phyloP scores from a whole-genome alignment of 2,329 filamentous ascomycete species.

The Fusarium sarcochroum region DNA sequence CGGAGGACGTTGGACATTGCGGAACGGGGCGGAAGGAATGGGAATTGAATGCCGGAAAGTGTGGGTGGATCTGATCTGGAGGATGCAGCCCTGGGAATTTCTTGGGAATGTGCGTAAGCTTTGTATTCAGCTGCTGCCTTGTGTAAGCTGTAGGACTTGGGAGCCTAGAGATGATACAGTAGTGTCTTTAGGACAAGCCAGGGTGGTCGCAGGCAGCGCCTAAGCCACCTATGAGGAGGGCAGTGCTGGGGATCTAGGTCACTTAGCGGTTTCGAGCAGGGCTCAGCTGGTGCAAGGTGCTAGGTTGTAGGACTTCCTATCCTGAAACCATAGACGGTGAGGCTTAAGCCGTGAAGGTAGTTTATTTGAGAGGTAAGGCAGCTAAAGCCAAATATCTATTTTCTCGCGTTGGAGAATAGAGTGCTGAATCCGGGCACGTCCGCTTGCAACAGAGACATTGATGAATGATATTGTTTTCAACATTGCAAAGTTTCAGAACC shows the following conservation, averaged over 20 bases:
- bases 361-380: neutral
- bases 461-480: neutral
- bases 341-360: neutral
- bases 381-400: neutral
- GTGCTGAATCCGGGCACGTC: conserved; percentile 7
- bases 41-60: neutral
- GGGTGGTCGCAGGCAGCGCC: conserved; percentile 39
- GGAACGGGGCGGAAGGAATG: conserved; percentile 12
- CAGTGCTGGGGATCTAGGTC: conserved; percentile 26
- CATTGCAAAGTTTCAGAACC: neutral
- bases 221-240: conserved; percentile 35
- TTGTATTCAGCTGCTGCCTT: conserved; percentile 50
- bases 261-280: conserved; percentile 43
- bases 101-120: conserved; percentile 24
- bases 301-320: conserved; percentile 11
- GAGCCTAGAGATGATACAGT: conserved; percentile 24
- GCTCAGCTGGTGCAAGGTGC: conserved; percentile 11
- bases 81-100: neutral
- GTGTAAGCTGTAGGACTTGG: conserved; percentile 21
- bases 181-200: conserved; percentile 35
- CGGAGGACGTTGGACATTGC: conserved; percentile 43
- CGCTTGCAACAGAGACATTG: conserved; percentile 29
- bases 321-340: neutral
- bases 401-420: neutral
- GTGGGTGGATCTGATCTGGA: conserved; percentile 1